phyloP scores from a whole-genome alignment of 1,284 basidiomycete genomes.

The Apiotrichum laibachii region DNA sequence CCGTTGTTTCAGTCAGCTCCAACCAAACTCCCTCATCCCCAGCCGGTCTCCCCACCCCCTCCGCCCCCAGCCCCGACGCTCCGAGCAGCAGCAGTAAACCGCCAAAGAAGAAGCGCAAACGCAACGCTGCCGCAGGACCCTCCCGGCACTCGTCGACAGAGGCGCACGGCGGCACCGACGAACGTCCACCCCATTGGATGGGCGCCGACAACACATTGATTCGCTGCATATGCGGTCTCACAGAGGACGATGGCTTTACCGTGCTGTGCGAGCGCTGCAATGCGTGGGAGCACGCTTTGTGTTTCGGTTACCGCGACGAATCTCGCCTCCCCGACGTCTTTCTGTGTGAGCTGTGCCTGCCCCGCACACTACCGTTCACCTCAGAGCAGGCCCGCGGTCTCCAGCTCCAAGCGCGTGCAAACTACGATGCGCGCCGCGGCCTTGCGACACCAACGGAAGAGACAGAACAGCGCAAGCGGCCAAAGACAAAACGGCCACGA shows the following conservation, averaged over 20 bases:
- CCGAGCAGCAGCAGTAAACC: conserved; percentile 18
- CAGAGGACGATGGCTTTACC: conserved; percentile 82
- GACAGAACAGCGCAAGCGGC: conserved; percentile 16
- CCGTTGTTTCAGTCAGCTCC: conserved; percentile 7
- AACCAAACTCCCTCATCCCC: conserved; percentile 18
- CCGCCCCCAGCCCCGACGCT: conserved; percentile 21
- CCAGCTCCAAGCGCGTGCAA: conserved; percentile 22
- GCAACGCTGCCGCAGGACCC: conserved; percentile 35
- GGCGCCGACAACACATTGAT: conserved; percentile 50
- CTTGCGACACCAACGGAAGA: conserved; percentile 5
- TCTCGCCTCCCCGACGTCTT: conserved; percentile 65
- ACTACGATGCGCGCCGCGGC: conserved; percentile 4
- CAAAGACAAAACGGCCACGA: conserved; percentile 12
- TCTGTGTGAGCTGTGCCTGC: conserved; percentile 48
- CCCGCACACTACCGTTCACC: conserved; percentile 33
- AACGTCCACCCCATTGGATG: conserved; percentile 42
- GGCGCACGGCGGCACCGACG: not conserved
- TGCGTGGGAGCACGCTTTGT: conserved; percentile 86
- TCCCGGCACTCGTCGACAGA: conserved; percentile 32
- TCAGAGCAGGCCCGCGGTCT: conserved; percentile 27
- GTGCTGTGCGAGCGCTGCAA: conserved; percentile 87
- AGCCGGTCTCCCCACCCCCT: conserved; percentile 15
- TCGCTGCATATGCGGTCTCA: conserved; percentile 51
- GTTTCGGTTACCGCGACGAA: conserved; percentile 69
- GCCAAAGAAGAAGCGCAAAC: conserved; percentile 36